Percentiles rank a stretch among this genome's conserved stretches.
These are phyloP conservation scores for Scopulariopsis brevicaulis DNA, from an alignment of 2,329 filamentous ascomycete species.

Conservation along the genomic window DNA sequence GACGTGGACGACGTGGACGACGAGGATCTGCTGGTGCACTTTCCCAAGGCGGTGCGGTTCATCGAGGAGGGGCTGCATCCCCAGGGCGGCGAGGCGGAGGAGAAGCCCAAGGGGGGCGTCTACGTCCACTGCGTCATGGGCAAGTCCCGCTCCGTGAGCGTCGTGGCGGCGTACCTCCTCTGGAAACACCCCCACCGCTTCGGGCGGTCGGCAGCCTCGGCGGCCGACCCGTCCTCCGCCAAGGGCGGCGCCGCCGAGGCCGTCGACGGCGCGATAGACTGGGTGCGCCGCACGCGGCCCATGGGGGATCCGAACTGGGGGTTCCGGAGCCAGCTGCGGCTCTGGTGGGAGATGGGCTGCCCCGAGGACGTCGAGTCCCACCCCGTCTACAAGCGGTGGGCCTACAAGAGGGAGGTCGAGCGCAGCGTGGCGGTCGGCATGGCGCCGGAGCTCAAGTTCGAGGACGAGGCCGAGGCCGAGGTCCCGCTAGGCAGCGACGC, in stretches of 20 bases:
- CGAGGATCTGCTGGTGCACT: constrained; percentile 72
- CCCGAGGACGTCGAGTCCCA: constrained; percentile 54
- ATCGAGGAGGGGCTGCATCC: constrained; percentile 61
- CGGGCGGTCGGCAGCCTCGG: constrained; percentile 28
- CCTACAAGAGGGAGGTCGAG: constrained; percentile 42
- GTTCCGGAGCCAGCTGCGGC: constrained; percentile 78
- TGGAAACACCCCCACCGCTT: constrained; percentile 48
- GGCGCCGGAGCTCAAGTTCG: constrained; percentile 77
- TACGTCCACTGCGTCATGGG: constrained; percentile 79
- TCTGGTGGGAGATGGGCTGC: constrained; percentile 83
- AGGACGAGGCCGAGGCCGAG: constrained; percentile 43
- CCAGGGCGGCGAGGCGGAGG: background rate
- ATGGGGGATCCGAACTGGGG: constrained; percentile 83
- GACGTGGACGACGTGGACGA: constrained; percentile 88
- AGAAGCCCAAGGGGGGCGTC: constrained; percentile 22
- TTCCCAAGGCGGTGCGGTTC: constrained; percentile 69
- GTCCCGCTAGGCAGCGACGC: constrained; percentile 7
- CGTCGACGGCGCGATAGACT: constrained; percentile 49
- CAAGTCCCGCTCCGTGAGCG: constrained; percentile 82
- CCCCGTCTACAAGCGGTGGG: constrained; percentile 68
- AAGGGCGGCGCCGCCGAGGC: constrained; percentile 23
- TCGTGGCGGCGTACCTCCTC: constrained; percentile 77
- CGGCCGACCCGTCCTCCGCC: constrained; percentile 23
- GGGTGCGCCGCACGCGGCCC: constrained; percentile 58
- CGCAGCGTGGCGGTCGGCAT: constrained; percentile 54